Evolutionary conservation across 768 basidiomycete genomes (phyloP).

Genomic region (Lyophyllum shimeji): DNA sequence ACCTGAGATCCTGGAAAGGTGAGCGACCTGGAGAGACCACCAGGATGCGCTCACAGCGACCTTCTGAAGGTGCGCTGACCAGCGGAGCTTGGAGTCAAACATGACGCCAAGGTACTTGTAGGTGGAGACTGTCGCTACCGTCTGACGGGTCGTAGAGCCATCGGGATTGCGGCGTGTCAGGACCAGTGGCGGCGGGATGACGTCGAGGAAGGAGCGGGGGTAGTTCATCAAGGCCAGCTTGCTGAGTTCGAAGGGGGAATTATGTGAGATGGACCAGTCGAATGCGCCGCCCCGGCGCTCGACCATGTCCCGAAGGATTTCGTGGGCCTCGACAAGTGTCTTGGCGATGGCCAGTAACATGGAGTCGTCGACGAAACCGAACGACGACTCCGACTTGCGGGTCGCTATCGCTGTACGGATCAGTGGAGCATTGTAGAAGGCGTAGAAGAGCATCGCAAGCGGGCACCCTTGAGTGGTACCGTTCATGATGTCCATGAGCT

Average conservation of each 20-base stretch:
- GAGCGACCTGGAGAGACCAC: neutral
- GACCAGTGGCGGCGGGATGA: neutral
- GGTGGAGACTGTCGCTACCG: neutral
- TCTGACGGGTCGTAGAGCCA: neutral
- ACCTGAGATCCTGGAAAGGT: neutral
- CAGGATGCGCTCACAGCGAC: constrained; percentile 2
- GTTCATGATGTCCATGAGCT: constrained; percentile 15
- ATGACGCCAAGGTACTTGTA: neutral
- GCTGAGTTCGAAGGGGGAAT: constrained; percentile 27
- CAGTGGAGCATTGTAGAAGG: constrained; percentile 12
- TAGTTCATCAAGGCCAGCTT: constrained; percentile 1
- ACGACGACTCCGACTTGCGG: too few relatives aligned
- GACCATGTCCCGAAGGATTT: constrained; percentile 24
- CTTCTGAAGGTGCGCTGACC: constrained; percentile 13
- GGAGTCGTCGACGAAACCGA: too few relatives aligned
- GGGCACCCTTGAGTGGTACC: constrained; percentile 25
- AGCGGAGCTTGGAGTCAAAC: constrained; percentile 7
- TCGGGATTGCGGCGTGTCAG: neutral
- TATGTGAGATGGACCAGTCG: constrained; percentile 25
- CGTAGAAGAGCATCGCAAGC: neutral
- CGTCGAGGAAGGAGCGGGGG: neutral
- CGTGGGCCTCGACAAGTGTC: constrained; percentile 7
- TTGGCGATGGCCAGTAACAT: too few relatives aligned
- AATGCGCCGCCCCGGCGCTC: constrained; percentile 18
- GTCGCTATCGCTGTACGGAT: constrained; percentile 6